Base-by-base conservation (phyloP, 2,329 filamentous ascomycete genomes). In the Leptographium flavum region DNA sequence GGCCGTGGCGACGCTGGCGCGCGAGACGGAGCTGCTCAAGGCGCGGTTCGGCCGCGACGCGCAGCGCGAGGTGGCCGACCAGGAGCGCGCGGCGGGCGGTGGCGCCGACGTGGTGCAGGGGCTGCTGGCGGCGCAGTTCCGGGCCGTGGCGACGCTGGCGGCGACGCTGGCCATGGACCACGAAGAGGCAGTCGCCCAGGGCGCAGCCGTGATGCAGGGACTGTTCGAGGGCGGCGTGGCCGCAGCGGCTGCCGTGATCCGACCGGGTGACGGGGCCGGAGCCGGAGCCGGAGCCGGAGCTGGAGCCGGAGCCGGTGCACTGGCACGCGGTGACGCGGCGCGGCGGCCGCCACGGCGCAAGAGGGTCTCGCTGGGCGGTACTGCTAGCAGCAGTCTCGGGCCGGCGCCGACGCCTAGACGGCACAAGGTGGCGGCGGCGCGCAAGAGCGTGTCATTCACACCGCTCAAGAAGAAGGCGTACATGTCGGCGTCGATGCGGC, bases 51-150 rank as follows among this genome's bases (percentile, higher is more conserved):
- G 85, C 53, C 75, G 85, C 33, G 92, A 96, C 49, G 76, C 83
- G 1, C 76, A 90, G 51, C 67, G 74, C 13, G 79, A 86, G 43
- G 76, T 95, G 19, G 62, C 87, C 11, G 87, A 96, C 45, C 80
- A 92, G 55, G 88, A 96, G 50, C 90, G 82, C 63, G 71, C 74
- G 2, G 43, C 11, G 36, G 42, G 23, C 83, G 81, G 13, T 87
- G 38, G 95, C 58, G 76, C 19, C 13, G 28, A 13, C n/a, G 23
- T 81, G 19, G 77, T 94, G 56, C 88, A 95, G 61, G 75, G 85
- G 42, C 72, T 98, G 45, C 74, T 96, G 11, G 81, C 83, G 44
- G 86, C 90, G 13, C 90, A 96, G 56, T 94, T 98, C 54, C 88
- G 95, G 56, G 90, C 88, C 2, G 75, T 96, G 49, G 71, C 85